phyloP scores from a whole-genome alignment of 148 eudicot genomes.

The Spergularia bocconei region DNA sequence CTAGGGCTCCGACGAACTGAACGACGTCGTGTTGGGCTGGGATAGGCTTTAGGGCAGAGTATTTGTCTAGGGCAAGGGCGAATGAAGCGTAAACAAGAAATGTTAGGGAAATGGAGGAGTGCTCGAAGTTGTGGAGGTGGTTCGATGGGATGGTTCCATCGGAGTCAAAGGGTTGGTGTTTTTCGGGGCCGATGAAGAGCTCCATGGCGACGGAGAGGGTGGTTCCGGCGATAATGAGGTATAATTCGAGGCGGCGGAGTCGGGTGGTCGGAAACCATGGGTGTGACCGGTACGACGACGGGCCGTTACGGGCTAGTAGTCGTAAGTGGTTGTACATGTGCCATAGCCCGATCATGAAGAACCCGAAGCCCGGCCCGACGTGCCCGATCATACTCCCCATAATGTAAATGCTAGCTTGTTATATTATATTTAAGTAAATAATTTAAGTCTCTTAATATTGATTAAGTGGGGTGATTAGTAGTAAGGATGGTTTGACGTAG shows the following conservation, averaged over 20 bases:
- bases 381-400: slow-evolving; percentile 80
- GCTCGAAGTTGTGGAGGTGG: slow-evolving; percentile 89
- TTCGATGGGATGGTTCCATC: slow-evolving; percentile 81
- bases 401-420: too few relatives aligned
- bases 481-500: not conserved
- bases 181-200: slow-evolving; percentile 60
- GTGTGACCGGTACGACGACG: slow-evolving; percentile 40
- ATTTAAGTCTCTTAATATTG: not conserved
- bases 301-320: slow-evolving; percentile 37
- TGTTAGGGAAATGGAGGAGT: slow-evolving; percentile 57
- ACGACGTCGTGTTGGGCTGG: slow-evolving; percentile 39
- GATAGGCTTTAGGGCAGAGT: not conserved
- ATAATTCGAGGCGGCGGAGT: slow-evolving; percentile 58
- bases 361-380: slow-evolving; percentile 73
- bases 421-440: too few relatives aligned
- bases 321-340: slow-evolving; percentile 64
- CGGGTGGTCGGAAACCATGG: slow-evolving; percentile 61
- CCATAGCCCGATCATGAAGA: slow-evolving; percentile 66
- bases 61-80: slow-evolving; percentile 48
- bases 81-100: slow-evolving; percentile 59
- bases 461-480: not conserved
- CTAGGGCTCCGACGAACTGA: slow-evolving; percentile 45
- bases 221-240: slow-evolving; percentile 52
- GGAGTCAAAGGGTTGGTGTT: slow-evolving; percentile 70
- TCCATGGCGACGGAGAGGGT: slow-evolving; percentile 61